phyloP scores from a whole-genome alignment of 1,284 basidiomycete species.

The Boletus hoseneyae region DNA sequence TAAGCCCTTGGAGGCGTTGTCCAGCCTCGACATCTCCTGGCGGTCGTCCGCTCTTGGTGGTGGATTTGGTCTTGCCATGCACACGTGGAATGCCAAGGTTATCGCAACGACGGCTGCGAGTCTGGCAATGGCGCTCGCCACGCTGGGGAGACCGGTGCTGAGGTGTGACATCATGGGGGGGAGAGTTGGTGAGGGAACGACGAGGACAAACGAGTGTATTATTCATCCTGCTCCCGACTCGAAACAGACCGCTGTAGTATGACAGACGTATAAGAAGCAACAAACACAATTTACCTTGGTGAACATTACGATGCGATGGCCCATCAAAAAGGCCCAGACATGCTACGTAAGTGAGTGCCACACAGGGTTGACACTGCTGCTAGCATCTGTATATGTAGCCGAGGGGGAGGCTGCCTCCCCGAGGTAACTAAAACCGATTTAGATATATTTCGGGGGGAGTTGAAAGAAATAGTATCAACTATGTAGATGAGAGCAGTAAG shows the following conservation, averaged over 20 bases:
- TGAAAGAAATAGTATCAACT: too few species aligned
- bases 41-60: constrained; percentile 1
- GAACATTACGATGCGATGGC: background rate
- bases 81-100: constrained; percentile 7
- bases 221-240: background rate
- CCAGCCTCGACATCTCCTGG: background rate
- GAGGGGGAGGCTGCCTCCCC: too few species aligned
- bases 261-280: too few species aligned
- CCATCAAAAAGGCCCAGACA: too few species aligned
- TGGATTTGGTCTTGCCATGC: constrained; percentile 11
- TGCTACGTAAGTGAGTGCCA: background rate
- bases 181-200: background rate
- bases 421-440: too few species aligned
- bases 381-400: too few species aligned
- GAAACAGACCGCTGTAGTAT: too few species aligned
- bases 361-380: background rate
- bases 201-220: background rate
- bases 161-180: background rate
- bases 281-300: background rate
- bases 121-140: background rate
- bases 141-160: background rate
- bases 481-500: too few species aligned
- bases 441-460: too few species aligned
- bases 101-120: background rate
- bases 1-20: background rate